These are phyloP conservation scores for Tylopilus plumbeoviolaceoides DNA, from an alignment of 768 basidiomycete species.

Conservation along the genomic window DNA sequence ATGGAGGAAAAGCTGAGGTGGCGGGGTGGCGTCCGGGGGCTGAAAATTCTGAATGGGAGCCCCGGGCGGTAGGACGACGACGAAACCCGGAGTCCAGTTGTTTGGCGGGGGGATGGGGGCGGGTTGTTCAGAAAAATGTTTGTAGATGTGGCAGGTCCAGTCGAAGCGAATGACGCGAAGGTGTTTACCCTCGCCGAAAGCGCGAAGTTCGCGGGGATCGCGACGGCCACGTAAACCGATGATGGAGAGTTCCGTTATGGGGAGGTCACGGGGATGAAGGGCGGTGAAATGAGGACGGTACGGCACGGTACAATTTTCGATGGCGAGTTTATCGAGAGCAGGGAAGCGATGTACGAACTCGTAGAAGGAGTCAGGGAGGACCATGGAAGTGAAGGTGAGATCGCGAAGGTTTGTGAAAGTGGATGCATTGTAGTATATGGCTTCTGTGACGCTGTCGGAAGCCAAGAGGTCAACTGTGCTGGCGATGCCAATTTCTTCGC, in stretches of 20 bases:
- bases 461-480: conserved; percentile 23
- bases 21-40: neutral
- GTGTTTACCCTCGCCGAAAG: conserved; percentile 34
- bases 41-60: conserved; percentile 7
- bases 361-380: conserved; percentile 36
- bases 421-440: conserved; percentile 17
- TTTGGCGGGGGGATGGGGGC: neutral
- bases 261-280: conserved; percentile 33
- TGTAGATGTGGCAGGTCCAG: conserved; percentile 39
- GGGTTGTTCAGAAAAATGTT: conserved; percentile 17
- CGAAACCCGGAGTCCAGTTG: conserved; percentile 16
- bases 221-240: conserved; percentile 32
- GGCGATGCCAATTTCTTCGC: conserved; percentile 17
- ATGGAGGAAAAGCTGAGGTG: conserved; percentile 2
- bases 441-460: conserved; percentile 8
- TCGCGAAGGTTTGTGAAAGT: conserved; percentile 35
- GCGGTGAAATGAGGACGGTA: conserved; percentile 14
- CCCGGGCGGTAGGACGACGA: conserved; percentile 7
- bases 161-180: conserved; percentile 43
- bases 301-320: conserved; percentile 38
- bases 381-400: conserved; percentile 35
- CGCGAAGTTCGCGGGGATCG: conserved; percentile 24
- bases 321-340: conserved; percentile 33
- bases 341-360: conserved; percentile 35
- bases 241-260: conserved; percentile 42